Conservation (phyloP, 2,329 filamentous ascomycete genomes). For the Erysiphe pulchra region DNA sequence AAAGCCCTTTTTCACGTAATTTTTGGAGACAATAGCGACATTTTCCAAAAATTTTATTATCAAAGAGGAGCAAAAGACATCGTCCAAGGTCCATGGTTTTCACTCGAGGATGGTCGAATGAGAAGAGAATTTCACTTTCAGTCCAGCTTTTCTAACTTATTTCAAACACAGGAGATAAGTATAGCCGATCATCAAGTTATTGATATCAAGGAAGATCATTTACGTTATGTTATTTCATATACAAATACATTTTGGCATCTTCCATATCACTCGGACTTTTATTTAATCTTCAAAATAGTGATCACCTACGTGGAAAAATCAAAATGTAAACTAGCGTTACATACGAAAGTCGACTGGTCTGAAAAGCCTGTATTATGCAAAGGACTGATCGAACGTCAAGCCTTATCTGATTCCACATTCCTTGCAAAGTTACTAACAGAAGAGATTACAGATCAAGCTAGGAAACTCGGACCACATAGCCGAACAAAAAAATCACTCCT, state of each 20-base stretch:
- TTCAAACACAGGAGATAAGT: constrained; percentile 31
- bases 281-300: constrained; percentile 68
- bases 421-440: constrained; percentile 54
- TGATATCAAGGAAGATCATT: constrained; percentile 55
- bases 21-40: constrained; percentile 85
- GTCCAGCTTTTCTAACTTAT: constrained; percentile 37
- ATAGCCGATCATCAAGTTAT: constrained; percentile 70
- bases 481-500: constrained; percentile 55
- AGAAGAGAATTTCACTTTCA: constrained; percentile 60
- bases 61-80: constrained; percentile 59
- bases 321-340: constrained; percentile 74
- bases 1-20: constrained; percentile 91
- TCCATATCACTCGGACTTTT: constrained; percentile 55
- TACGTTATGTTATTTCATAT: constrained; percentile 38
- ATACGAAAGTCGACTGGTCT: constrained; percentile 69
- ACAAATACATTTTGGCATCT: constrained; percentile 41
- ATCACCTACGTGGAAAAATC: constrained; percentile 86
- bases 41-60: constrained; percentile 78
- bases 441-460: constrained; percentile 52
- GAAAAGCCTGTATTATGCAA: constrained; percentile 34
- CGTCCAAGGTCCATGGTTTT: constrained; percentile 63
- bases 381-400: constrained; percentile 39
- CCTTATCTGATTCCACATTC: constrained; percentile 46
- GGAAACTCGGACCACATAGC: constrained; percentile 44
- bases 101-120: constrained; percentile 43